Evolutionary conservation across 495 filamentous ascomycete genomes (phyloP).

Genomic region (Neurospora sp.): DNA sequence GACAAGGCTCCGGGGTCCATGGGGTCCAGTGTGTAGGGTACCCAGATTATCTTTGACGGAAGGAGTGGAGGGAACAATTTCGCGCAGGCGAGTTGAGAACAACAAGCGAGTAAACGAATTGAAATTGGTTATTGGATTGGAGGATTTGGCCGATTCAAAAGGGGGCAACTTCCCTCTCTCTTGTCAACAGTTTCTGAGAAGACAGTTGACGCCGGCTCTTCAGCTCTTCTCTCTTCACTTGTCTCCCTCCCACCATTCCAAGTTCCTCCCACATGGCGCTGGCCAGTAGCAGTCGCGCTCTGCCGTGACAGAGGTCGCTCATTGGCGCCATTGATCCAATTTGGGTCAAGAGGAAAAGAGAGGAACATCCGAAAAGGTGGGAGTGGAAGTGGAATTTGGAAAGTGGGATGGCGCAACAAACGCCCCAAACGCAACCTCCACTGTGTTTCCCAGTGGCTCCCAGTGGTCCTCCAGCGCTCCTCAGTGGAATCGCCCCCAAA

Average conservation of each 20-base stretch:
- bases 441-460: not conserved
- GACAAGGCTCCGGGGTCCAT: not conserved
- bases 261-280: not conserved
- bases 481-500: not conserved
- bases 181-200: not conserved
- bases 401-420: not conserved
- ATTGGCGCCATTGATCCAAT: not conserved
- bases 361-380: not conserved
- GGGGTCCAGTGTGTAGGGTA: not conserved
- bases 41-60: not conserved
- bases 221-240: not conserved
- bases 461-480: not conserved
- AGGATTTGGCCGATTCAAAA: not conserved
- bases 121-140: not conserved
- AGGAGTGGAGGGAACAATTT: not conserved
- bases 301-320: not conserved
- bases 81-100: not conserved
- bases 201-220: not conserved
- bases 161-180: not conserved
- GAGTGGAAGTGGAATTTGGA: not conserved
- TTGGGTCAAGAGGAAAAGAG: not conserved
- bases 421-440: not conserved
- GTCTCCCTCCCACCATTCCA: not conserved
- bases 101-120: not conserved
- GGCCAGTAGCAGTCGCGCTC: not conserved